These are phyloP conservation scores for Physaria fendleri DNA, from an alignment of 345 rosid species.

Conservation along the genomic window DNA sequence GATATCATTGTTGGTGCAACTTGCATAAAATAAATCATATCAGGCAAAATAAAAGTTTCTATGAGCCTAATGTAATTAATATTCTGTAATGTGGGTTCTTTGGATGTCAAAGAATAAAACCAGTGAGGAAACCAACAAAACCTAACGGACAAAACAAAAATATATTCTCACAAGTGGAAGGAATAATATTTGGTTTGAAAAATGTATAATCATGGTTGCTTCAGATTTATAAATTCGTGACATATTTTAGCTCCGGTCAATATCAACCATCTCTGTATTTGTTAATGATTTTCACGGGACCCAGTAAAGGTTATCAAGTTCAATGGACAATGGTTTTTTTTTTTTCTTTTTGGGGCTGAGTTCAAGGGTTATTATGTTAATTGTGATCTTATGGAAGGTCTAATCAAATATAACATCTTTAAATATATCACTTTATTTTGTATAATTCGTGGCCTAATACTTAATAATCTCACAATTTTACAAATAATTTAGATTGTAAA, in stretches of 20 bases:
- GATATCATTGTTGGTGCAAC: neutral
- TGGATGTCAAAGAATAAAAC: conserved; percentile 30
- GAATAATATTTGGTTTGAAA: neutral
- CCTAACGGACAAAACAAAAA: conserved; percentile 30
- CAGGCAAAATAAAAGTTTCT: neutral
- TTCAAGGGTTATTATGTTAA: conserved; percentile 12
- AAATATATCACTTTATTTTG: conserved; percentile 3
- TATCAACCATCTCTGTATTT: conserved; percentile 1
- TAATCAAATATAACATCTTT: conserved; percentile 11
- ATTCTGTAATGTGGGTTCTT: conserved; percentile 15
- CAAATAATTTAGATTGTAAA: no score
- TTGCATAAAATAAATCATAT: no score
- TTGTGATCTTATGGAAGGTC: conserved; percentile 4
- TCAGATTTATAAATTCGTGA: neutral
- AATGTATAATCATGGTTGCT: neutral
- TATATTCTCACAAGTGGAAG: conserved; percentile 25
- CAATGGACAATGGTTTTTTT: no score
- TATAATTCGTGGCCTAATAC: no score
- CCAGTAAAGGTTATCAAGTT: neutral
- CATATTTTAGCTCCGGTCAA: conserved; percentile 1
- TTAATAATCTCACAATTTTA: no score
- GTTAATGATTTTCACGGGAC: neutral
- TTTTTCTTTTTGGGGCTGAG: no score
- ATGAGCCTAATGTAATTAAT: conserved; percentile 14
- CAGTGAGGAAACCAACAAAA: conserved; percentile 34